A percentile compares a stretch with the other conserved stretches of the same genome.
Evolutionary conservation across 2,329 filamentous ascomycete genomes (phyloP).

Genomic region (Lachnum nothofagi): DNA sequence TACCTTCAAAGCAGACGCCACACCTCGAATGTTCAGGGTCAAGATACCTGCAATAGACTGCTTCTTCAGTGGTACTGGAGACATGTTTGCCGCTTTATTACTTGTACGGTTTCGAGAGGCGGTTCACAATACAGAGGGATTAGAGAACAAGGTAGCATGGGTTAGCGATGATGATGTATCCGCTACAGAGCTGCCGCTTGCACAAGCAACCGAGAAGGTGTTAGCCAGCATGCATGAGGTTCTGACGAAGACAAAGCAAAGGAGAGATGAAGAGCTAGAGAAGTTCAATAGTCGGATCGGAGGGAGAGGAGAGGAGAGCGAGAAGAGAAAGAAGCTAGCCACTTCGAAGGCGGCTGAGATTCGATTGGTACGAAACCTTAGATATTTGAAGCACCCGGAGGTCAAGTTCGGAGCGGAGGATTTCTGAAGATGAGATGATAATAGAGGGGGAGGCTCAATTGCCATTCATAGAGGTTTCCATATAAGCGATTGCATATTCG

Average conservation of each 20-base stretch:
- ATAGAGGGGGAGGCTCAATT: not conserved
- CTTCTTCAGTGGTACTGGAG: slow-evolving; percentile 93
- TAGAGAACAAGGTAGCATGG: slow-evolving; percentile 63
- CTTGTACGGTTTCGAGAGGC: slow-evolving; percentile 84
- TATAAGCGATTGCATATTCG: not conserved
- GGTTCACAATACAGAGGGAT: slow-evolving; percentile 44
- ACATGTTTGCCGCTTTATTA: slow-evolving; percentile 95
- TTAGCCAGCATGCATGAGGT: slow-evolving; percentile 89
- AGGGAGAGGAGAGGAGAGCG: slow-evolving; percentile 36
- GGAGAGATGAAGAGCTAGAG: slow-evolving; percentile 61
- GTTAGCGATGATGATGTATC: slow-evolving; percentile 66
- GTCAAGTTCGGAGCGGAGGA: slow-evolving; percentile 56
- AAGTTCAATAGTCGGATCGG: slow-evolving; percentile 43
- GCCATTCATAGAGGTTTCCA: not conserved
- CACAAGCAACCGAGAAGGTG: slow-evolving; percentile 77
- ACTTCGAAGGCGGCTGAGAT: slow-evolving; percentile 85
- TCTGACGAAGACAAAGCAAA: slow-evolving; percentile 60
- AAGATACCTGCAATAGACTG: slow-evolving; percentile 82
- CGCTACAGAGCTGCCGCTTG: slow-evolving; percentile 71
- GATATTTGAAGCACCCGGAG: slow-evolving; percentile 61
- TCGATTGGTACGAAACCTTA: slow-evolving; percentile 70
- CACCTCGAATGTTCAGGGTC: slow-evolving; percentile 80
- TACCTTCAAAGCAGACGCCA: slow-evolving; percentile 58
- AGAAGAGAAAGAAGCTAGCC: slow-evolving; percentile 53
- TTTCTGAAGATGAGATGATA: too few relatives aligned